Conservation (phyloP, 208 protist species). For the Leishmania mexicana region DNA sequence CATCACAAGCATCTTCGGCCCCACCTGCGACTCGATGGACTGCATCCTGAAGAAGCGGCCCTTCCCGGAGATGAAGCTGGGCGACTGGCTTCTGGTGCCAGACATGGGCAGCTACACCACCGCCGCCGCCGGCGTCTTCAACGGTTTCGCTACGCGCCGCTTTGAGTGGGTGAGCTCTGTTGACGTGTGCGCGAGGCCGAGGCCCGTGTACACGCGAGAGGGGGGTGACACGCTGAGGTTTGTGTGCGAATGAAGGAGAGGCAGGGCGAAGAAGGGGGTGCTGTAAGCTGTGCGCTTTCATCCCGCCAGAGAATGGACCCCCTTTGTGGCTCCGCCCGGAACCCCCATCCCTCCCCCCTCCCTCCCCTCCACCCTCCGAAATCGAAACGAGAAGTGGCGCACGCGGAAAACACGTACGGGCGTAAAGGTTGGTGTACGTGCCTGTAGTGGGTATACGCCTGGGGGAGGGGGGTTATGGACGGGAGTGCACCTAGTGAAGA, state of each 20-base stretch:
- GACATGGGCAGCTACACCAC: constrained; percentile 91
- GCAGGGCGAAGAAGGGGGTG: too few species aligned
- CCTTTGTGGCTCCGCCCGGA: too few species aligned
- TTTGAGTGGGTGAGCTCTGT: constrained; percentile 52
- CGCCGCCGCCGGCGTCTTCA: constrained; percentile 76
- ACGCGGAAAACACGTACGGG: too few species aligned
- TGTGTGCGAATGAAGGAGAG: not conserved
- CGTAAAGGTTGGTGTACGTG: too few species aligned
- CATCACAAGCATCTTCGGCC: constrained; percentile 80
- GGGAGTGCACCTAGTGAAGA: too few species aligned
- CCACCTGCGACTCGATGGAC: constrained; percentile 88
- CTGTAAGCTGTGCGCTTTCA: too few species aligned
- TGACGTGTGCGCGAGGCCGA: constrained; percentile 14
- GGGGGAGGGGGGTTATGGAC: too few species aligned
- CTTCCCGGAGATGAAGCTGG: constrained; percentile 77
- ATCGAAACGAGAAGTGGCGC: too few species aligned
- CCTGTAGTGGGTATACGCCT: too few species aligned
- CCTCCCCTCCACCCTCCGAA: too few species aligned
- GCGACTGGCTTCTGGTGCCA: constrained; percentile 80
- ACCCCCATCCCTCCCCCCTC: too few species aligned
- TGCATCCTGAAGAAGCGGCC: constrained; percentile 67
- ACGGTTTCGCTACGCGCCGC: constrained; percentile 76
- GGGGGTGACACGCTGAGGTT: not conserved
- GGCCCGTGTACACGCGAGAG: not conserved
- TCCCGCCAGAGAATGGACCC: too few species aligned